Evolutionary conservation across 2,329 filamentous ascomycete genomes (phyloP).

Genomic region (Aspergillus vadensis): DNA sequence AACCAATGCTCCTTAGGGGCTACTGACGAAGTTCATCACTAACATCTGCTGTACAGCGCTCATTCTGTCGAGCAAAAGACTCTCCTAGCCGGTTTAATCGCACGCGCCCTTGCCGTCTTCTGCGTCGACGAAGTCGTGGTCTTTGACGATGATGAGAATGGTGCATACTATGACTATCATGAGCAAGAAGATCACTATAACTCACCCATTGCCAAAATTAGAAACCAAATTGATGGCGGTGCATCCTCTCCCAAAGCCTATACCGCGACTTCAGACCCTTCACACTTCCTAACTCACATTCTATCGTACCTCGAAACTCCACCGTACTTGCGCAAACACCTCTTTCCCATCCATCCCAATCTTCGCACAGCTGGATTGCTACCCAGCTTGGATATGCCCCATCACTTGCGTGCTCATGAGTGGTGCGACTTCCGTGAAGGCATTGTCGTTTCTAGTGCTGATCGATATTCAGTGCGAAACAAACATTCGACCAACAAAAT

Average conservation of each 20-base stretch:
- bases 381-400: slow-evolving; percentile 80
- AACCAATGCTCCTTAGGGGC: slow-evolving; percentile 15
- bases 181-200: background rate
- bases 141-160: background rate
- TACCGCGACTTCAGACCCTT: background rate
- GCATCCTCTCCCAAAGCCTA: background rate
- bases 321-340: slow-evolving; percentile 72
- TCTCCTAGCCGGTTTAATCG: background rate
- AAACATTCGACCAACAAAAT: background rate
- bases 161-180: background rate
- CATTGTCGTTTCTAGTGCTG: slow-evolving; percentile 54
- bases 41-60: slow-evolving; percentile 52
- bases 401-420: slow-evolving; percentile 74
- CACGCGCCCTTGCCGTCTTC: background rate
- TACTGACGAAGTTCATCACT: background rate
- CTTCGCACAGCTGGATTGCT: slow-evolving; percentile 71
- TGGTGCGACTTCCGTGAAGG: slow-evolving; percentile 81
- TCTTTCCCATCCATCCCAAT: slow-evolving; percentile 80
- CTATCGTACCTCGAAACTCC: slow-evolving; percentile 82
- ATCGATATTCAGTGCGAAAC: background rate
- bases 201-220: background rate
- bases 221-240: background rate
- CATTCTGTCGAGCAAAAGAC: slow-evolving; percentile 70
- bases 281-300: slow-evolving; percentile 62
- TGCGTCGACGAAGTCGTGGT: background rate